Evolutionary conservation across 2,329 filamentous ascomycete genomes (phyloP), one percentile per base, ranked within the genome.

Genomic region (Cadophora gregata): DNA sequence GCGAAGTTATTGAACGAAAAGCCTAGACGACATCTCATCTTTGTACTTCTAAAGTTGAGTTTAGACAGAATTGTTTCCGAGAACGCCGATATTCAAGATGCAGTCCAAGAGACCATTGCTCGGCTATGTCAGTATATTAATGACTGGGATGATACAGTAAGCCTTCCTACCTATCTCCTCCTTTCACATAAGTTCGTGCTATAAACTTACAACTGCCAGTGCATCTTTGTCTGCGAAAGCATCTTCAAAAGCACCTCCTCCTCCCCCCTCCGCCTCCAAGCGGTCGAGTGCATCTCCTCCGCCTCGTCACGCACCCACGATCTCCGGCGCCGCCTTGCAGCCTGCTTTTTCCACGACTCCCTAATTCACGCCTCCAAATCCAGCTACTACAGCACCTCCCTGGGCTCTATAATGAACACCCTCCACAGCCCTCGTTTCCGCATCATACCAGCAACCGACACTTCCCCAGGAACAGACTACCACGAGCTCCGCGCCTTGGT

Each of bases 251-350:
- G 79, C 51, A 80, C 89, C 65, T 79, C 76, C 31, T 81, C 83
- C 69, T 77, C 82, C 2, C 74, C 81, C 12, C 79, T 92, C 1
- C 85, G 88, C 63, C 81, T 83, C 63, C 84, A 86, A 53, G 80
- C 89, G 4, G 80, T 93, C 12, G 78, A 83, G 21, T 82, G 84
- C 51, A 82, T 95, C 19, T 87, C 90, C 0, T 79, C 84, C 10
- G 81, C 79, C 6, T 83, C 80, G 3, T 72, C 80, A 19, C 78
- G 80, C 38, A 77, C 85, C 1, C 85, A 90, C 68, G 85, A 89
- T 42, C 80, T 95, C 31, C 85, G 89, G 36, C 84, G 90, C 12
- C 82, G 89, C 38, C 81, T 96, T 8, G 90, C 92, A 3, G 80
- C 90, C 5, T 83, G 85, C 1, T 89, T 87, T 70, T 81, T 92